Evolutionary conservation across 177 flowering plant species (phyloP).

Genomic region (Vitis hybrid): DNA sequence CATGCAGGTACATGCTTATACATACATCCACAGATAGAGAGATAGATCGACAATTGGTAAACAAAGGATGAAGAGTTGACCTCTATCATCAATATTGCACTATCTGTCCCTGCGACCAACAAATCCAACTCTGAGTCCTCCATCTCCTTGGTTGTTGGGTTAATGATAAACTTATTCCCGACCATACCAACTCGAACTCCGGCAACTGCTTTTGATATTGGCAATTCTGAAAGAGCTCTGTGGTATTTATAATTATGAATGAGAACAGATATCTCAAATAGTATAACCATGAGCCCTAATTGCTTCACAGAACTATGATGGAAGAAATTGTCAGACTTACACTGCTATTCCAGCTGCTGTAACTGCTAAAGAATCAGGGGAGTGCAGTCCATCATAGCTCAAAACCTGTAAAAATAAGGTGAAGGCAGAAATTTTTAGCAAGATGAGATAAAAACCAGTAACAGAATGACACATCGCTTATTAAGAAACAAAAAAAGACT

Average conservation of each 20-base stretch:
- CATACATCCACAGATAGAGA: no score
- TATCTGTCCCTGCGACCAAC: constrained; percentile 84
- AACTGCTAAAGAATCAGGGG: constrained; percentile 81
- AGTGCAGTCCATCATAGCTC: constrained; percentile 88
- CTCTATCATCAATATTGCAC: constrained; percentile 97
- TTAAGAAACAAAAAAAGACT: not conserved
- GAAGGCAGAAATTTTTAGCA: constrained; percentile 3
- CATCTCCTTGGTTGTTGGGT: constrained; percentile 93
- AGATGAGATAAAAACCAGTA: not conserved
- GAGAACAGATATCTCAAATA: not conserved
- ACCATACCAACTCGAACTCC: constrained; percentile 91
- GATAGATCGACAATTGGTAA: not conserved
- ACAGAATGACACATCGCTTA: not conserved
- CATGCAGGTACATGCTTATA: no score
- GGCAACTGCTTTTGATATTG: constrained; percentile 66
- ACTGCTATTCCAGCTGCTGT: constrained; percentile 94
- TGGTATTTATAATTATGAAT: constrained; percentile 16
- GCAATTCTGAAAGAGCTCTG: constrained; percentile 96
- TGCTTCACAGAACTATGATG: not conserved
- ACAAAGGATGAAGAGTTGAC: constrained; percentile 24
- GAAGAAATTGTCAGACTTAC: constrained; percentile 36
- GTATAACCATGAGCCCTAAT: constrained; percentile 6
- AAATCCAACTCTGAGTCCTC: constrained; percentile 83
- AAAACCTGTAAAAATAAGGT: constrained; percentile 52
- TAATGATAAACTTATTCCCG: constrained; percentile 71